These are phyloP conservation scores for Gillenia trifoliata DNA, from an alignment of 306 rosid genomes.

Conservation along the genomic window DNA sequence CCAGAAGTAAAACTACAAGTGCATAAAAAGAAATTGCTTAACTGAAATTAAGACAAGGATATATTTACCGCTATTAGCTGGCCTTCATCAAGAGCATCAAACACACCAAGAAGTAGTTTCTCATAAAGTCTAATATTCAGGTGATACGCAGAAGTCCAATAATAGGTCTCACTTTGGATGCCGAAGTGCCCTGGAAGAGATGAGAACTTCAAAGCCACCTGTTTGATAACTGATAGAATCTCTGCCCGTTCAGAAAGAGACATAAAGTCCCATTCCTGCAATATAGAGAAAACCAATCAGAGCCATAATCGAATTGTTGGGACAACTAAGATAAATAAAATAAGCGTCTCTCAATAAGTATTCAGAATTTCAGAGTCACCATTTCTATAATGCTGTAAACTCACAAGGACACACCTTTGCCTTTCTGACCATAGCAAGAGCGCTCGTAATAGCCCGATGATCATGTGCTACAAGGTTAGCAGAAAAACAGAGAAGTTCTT, in stretches of 20 bases:
- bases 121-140: conserved; percentile 47
- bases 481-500: conserved; percentile 40
- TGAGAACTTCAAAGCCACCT: conserved; percentile 35
- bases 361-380: not conserved
- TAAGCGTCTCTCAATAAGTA: not conserved
- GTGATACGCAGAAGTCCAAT: conserved; percentile 48
- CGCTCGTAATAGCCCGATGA: conserved; percentile 20
- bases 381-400: not conserved
- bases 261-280: conserved; percentile 48
- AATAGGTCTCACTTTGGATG: conserved; percentile 32
- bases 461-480: conserved; percentile 28
- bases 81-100: conserved; percentile 48
- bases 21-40: not conserved
- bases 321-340: conserved; percentile 2
- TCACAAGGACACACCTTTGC: conserved; percentile 28
- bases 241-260: conserved; percentile 41
- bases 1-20: conserved; percentile 3
- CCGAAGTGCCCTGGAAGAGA: conserved; percentile 36
- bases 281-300: conserved; percentile 16
- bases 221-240: conserved; percentile 31
- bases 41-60: conserved; percentile 6
- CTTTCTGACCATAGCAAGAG: conserved; percentile 35
- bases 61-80: conserved; percentile 38
- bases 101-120: conserved; percentile 41
- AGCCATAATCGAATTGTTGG: not conserved